Base-by-base conservation (phyloP, 1,284 basidiomycete species). In the Sporisorium iseilematis-ciliati region DNA sequence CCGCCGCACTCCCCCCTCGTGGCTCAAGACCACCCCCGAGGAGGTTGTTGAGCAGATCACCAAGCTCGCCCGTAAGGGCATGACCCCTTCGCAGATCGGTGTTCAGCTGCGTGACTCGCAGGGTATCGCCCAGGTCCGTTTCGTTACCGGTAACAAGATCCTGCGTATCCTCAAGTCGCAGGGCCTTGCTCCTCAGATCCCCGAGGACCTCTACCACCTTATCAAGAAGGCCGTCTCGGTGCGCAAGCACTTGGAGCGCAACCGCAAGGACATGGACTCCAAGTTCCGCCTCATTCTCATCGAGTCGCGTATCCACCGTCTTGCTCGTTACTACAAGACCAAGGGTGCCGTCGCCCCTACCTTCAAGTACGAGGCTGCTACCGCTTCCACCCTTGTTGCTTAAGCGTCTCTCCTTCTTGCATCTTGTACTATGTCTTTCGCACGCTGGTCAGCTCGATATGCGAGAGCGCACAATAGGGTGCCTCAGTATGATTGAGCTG, bases 191-290 rank as follows among this genome's bases (percentile, higher is more conserved):
- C 95, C 95, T 85, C 90, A 92, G 88, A 94, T 98, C 89, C 96
- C 96, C 84, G 96, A 99, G 91, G 96, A 98, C 90, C 92, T 98
- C 73, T 97, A 94, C 92, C 92, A 95, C 91, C 92, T 97, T 87
- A 92, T 98, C 90, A 98, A 98, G 92, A 98, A 98, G 91, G 96
- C 96, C 87, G 95, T 98, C 86, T 90, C 93, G 81, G 94, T 99
- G 86, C 94, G 96, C 88, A 98, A 98, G 91, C 96, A 98, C 89
- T 91, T 99, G 83, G 94, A 97, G 88, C 90, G 91, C 84, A 98
- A 97, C 93, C 92, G 96, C 86, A 97, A 95, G 88, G 96, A 77
- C 68, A 75, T 77, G 73, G 94, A 89, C 86, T 94, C 93, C 88
- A 97, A 97, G 89, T 98, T 97, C 88, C 87, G 86, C 76, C 86